Percentiles rank a stretch among this genome's conserved stretches.
phyloP scores from a whole-genome alignment of 2,329 filamentous ascomycete species.

The Sporothrix globosa region DNA sequence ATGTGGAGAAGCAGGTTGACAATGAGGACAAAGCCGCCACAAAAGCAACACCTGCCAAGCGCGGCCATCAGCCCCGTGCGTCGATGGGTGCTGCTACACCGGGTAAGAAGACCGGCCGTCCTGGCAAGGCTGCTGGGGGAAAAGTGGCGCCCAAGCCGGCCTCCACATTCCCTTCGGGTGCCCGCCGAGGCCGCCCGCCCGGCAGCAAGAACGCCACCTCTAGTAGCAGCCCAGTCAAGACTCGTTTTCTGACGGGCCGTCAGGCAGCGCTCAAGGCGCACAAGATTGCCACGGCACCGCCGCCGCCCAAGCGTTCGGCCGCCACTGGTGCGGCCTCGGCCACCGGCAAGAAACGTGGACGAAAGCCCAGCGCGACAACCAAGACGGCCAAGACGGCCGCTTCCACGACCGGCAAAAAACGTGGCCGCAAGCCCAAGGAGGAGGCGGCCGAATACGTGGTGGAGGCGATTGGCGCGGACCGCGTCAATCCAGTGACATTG shows the following conservation, averaged over 20 bases:
- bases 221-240: not conserved
- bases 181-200: conserved; percentile 29
- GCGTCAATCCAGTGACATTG: conserved; percentile 46
- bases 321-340: not conserved
- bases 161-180: conserved; percentile 15
- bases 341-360: conserved; percentile 25
- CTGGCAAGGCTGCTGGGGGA: not conserved
- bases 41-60: conserved; percentile 1
- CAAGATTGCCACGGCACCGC: conserved; percentile 23
- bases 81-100: conserved; percentile 6
- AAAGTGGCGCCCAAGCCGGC: conserved; percentile 8
- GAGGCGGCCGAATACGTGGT: conserved; percentile 50
- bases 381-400: not conserved
- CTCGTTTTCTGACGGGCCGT: conserved; percentile 28
- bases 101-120: conserved; percentile 12
- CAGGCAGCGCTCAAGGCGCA: conserved; percentile 30
- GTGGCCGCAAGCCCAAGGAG: conserved; percentile 23
- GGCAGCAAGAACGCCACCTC: conserved; percentile 14
- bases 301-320: conserved; percentile 18
- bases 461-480: conserved; percentile 51
- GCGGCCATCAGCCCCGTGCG: conserved; percentile 10
- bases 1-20: not conserved
- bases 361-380: not conserved
- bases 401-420: conserved; percentile 19
- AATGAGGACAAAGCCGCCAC: conserved; percentile 9